Conservation (phyloP, 805 yeast genomes). For the Kodamaea kaohsiungensis region DNA sequence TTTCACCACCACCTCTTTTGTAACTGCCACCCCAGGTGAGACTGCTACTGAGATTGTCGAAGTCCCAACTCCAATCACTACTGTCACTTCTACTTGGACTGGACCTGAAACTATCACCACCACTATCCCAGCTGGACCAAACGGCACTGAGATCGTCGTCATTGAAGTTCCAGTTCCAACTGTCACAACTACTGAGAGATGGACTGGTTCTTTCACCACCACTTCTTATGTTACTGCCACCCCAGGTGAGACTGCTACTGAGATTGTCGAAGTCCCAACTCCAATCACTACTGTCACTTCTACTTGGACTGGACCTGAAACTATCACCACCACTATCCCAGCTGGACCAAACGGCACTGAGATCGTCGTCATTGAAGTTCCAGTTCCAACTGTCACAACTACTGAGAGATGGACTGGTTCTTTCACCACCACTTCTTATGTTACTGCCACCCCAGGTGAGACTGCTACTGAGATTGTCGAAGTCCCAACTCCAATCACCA, state of each 20-base stretch:
- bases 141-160: slow-evolving; percentile 1
- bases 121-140: slow-evolving; percentile 1
- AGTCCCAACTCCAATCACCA: slow-evolving; percentile 7
- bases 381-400: slow-evolving; percentile 12
- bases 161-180: slow-evolving; percentile 7
- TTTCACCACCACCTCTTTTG: slow-evolving; percentile 8
- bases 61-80: slow-evolving; percentile 14
- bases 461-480: slow-evolving; percentile 15
- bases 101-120: slow-evolving; percentile 3
- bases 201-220: slow-evolving; percentile 4
- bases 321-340: slow-evolving; percentile 5
- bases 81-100: slow-evolving; percentile 4
- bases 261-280: slow-evolving; percentile 1
- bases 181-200: neutral
- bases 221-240: neutral
- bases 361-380: slow-evolving; percentile 15
- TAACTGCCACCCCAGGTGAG: slow-evolving; percentile 14
- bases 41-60: slow-evolving; percentile 16
- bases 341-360: slow-evolving; percentile 9
- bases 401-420: slow-evolving; percentile 4
- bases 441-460: slow-evolving; percentile 12
- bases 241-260: slow-evolving; percentile 4
- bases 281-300: slow-evolving; percentile 12
- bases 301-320: slow-evolving; percentile 10
- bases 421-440: slow-evolving; percentile 13